Evolutionary conservation across 345 rosid genomes (phyloP), one percentile per base, ranked within the genome.

Genomic region (Hibiscus syriacus): DNA sequence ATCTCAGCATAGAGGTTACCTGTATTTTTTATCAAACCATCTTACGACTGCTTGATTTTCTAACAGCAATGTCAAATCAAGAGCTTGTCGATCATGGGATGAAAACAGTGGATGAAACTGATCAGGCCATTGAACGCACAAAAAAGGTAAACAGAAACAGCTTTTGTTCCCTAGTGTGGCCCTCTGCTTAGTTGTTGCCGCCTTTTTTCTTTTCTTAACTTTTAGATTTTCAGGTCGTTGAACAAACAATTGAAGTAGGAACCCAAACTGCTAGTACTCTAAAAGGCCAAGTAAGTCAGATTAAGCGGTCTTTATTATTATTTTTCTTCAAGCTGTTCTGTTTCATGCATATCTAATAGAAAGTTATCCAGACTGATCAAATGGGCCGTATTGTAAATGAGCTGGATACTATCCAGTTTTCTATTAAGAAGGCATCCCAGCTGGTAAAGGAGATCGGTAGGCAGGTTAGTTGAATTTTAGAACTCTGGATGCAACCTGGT

Each of bases 221-320:
- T 50, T 59, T 56, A 36, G 73, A 48, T 74, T 70, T 58, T 25
- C 60, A 94, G 99, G 97, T 85, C 79, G 99, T 94, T 69, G 86
- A 85, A 71, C 98, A 92, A 88, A 94, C 99, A 70, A 0, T 94
- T n/a, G 97, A 94, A 82, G 98, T 94, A 74, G 99, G 99, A 80
- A 89, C 96, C 61, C 97, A 94, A 72, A 92, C 99, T 71, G 98
- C 99, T 55, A 83, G 66, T 38, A 85, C 85, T 70, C 70, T 94
- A 39, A 92, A 94, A 80, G 98, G 99, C 74, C 99, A 94, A 86
- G 99, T 94, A 78, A 74, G 91, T 73, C 43, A 36, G 53, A 68
- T 49, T 26, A 34, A 46, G 19, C 59, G 25, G 29, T 65, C 55
- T 6, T 23, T 53, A 53, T 57, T 57, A 26, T 38, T 38, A 13